Evolutionary conservation across 2,329 filamentous ascomycete genomes (phyloP).

Genomic region (Orbilia brochopaga): DNA sequence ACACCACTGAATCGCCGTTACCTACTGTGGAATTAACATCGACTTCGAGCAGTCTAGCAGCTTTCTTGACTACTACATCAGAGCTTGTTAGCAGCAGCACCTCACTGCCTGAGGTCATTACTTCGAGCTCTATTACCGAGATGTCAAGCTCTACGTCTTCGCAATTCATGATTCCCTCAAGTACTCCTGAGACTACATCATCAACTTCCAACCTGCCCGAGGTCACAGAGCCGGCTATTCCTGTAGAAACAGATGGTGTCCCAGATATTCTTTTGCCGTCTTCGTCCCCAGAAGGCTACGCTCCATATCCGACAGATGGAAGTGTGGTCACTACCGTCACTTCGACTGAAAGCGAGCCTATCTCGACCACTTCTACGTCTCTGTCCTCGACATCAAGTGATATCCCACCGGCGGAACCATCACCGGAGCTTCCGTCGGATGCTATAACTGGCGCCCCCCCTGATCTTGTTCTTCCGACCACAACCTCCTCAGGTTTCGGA

Average conservation of each 20-base stretch:
- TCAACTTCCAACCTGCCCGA: not conserved
- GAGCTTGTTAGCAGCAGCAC: not conserved
- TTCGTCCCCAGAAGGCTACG: constrained; percentile 16
- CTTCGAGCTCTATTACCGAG: constrained; percentile 1
- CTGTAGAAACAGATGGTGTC: constrained; percentile 15
- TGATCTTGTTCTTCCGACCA: constrained; percentile 33
- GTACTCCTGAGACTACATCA: not conserved
- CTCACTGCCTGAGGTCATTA: not conserved
- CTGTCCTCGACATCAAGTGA: not conserved
- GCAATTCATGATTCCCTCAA: not conserved
- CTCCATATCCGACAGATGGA: constrained; percentile 20
- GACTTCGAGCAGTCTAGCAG: constrained; percentile 1
- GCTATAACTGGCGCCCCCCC: constrained; percentile 24
- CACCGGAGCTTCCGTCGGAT: constrained; percentile 9
- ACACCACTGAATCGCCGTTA: too few species aligned
- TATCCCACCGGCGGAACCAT: constrained; percentile 12
- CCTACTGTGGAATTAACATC: not conserved
- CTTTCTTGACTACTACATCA: not conserved
- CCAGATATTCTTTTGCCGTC: constrained; percentile 40
- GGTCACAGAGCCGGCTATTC: not conserved
- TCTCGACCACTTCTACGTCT: not conserved
- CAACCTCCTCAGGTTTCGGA: constrained; percentile 21
- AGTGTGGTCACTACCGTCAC: not conserved
- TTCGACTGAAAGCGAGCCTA: constrained; percentile 12
- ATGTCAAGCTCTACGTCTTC: not conserved